phyloP scores from a whole-genome alignment of 164 flowering plant genomes.

The Taxillus chinensis region DNA sequence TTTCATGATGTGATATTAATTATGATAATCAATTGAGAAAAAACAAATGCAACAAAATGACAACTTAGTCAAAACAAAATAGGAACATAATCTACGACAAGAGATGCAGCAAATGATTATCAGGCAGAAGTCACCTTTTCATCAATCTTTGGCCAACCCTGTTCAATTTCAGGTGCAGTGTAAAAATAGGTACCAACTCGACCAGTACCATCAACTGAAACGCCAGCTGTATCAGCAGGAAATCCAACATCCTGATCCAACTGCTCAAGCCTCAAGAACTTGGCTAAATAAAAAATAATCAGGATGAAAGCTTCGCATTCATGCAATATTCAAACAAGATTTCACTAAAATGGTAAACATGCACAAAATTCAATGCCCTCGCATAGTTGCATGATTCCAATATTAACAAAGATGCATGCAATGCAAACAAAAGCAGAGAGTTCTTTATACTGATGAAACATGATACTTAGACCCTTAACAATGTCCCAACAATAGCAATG shows the following conservation, averaged over 20 bases:
- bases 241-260: constrained; percentile 63
- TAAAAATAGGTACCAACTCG: constrained; percentile 94
- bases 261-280: constrained; percentile 89
- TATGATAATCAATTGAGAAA: neutral
- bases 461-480: too few species aligned
- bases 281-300: constrained; percentile 40
- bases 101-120: too few species aligned
- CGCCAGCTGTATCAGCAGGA: constrained; percentile 53
- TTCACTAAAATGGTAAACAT: neutral
- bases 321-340: neutral
- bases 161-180: constrained; percentile 99
- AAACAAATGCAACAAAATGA: neutral
- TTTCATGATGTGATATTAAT: neutral
- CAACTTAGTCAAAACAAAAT: too few species aligned
- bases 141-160: constrained; percentile 95
- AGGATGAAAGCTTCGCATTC: neutral
- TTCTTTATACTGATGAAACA: too few species aligned
- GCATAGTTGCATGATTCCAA: too few species aligned
- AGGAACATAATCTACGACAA: too few species aligned
- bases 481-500: too few species aligned
- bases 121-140: constrained; percentile 53
- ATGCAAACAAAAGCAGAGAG: too few species aligned
- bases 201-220: constrained; percentile 88
- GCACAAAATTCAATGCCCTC: neutral
- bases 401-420: too few species aligned